phyloP scores from a whole-genome alignment of 2,329 filamentous ascomycete species.

The Pseudopithomyces maydicus region DNA sequence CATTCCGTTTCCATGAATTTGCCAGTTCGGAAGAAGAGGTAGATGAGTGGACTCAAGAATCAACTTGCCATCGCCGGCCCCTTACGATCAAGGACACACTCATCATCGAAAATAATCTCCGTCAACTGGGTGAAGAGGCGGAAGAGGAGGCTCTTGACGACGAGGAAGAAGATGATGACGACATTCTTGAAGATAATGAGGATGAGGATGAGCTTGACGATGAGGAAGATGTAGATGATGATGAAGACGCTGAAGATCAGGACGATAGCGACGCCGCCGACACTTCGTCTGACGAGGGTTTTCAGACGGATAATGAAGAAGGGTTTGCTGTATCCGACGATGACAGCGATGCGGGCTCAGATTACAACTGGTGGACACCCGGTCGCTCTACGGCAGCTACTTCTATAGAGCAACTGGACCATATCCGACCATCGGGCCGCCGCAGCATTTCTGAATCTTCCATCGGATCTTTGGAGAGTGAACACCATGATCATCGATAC shows the following conservation, averaged over 20 bases:
- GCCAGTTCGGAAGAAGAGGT: slow-evolving; percentile 83
- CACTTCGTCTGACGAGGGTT: slow-evolving; percentile 64
- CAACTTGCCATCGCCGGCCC: slow-evolving; percentile 66
- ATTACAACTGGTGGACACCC: slow-evolving; percentile 69
- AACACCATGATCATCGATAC: slow-evolving; percentile 34
- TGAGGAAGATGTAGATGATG: slow-evolving; percentile 48
- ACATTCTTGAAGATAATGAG: slow-evolving; percentile 30
- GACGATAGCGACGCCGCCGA: slow-evolving; percentile 38
- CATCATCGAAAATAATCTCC: slow-evolving; percentile 85
- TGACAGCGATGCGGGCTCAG: slow-evolving; percentile 67
- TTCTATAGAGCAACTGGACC: slow-evolving; percentile 54
- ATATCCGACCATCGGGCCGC: slow-evolving; percentile 53
- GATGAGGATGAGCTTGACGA: slow-evolving; percentile 54
- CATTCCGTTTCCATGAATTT: slow-evolving; percentile 83
- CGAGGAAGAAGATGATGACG: slow-evolving; percentile 53
- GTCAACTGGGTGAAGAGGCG: slow-evolving; percentile 83
- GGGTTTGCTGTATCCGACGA: slow-evolving; percentile 74
- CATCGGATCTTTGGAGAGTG: slow-evolving; percentile 55
- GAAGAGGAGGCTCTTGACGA: slow-evolving; percentile 84
- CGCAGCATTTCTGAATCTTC: slow-evolving; percentile 60
- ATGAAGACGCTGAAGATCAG: slow-evolving; percentile 47
- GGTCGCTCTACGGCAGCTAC: slow-evolving; percentile 58
- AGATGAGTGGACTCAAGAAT: slow-evolving; percentile 88
- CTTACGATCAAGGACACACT: slow-evolving; percentile 90
- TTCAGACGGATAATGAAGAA: slow-evolving; percentile 79